Conservation (phyloP, 257 asterid species). For the Forsythia viridissima region DNA sequence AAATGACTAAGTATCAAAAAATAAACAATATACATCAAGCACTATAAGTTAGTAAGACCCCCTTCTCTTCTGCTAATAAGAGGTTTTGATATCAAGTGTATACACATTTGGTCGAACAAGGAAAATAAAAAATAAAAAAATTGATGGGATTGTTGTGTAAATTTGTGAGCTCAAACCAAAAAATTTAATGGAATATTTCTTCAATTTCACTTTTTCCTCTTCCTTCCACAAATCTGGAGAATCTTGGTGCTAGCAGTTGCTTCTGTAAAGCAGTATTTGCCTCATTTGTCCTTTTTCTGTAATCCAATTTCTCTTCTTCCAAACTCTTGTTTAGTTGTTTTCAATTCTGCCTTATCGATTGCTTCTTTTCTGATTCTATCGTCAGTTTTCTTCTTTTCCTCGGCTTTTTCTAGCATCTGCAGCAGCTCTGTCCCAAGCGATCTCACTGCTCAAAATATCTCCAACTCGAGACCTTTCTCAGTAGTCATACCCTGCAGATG, state of each 20-base stretch:
- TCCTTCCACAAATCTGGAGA: not conserved
- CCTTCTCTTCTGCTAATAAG: no score
- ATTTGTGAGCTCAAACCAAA: not conserved
- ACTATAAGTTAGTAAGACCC: not conserved
- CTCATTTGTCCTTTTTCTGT: not conserved
- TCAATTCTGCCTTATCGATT: not conserved
- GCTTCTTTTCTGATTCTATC: no score
- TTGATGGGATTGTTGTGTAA: not conserved
- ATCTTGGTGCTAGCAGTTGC: not conserved
- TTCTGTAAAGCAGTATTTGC: not conserved
- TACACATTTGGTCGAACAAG: not conserved
- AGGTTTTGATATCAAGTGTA: not conserved
- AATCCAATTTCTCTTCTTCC: not conserved
- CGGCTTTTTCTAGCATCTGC: not conserved
- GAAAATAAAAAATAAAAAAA: not conserved
- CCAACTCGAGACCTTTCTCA: not conserved
- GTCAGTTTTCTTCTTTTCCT: not conserved
- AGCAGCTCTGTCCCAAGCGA: not conserved
- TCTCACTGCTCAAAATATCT: not conserved
- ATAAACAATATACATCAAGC: not conserved
- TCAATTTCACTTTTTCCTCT: not conserved
- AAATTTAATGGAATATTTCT: no score
- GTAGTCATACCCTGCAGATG: not conserved
- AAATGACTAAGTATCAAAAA: not conserved
- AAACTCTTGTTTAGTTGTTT: not conserved